Evolutionary conservation across 2,329 filamentous ascomycete genomes (phyloP), one percentile per base, ranked within the genome.

Genomic region (Aspergillus brasiliensis): DNA sequence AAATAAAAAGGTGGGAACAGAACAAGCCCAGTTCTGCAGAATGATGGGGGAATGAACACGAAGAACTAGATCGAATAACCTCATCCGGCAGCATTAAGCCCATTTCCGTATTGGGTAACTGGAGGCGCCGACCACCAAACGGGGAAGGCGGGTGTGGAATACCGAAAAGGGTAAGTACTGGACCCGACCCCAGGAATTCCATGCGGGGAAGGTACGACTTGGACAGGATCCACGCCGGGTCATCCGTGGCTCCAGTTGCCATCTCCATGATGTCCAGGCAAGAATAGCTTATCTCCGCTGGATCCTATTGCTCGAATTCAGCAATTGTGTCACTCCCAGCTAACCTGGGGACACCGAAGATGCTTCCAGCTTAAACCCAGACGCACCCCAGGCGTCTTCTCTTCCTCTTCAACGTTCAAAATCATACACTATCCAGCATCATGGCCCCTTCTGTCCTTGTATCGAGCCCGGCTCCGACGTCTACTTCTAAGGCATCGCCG

Each of bases 61-160:
- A 15, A 10, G 31, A 34, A 13, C 4, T 15, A 7, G 46, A 17
- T 31, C n/a, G 10, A 17, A 25, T 58, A n/a, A 37, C 42, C 51
- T 27, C 17, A 53, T 54, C 34, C 17, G 59, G 42, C 19, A 56
- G 52, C 17, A 38, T 27, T 23, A 46, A 48, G 47, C 52, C n/a
- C 21, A 56, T 65, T 65, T n/a, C 65, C 58, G 3, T 25, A 66
- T 59, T 40, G 15, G 61, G 65, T 34, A 66, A 51, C 6, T 49
- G 31, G 57, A 63, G 61, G 65, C 65, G 63, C 61, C 57, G 46
- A 28, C 19, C 17, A 27, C 63, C 25, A 15, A 25, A 62, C 48
- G 34, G 49, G 62, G 57, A 31, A 62, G n/a, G n/a, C 44, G 37
- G 37, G 8, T 25, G 11, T 34, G 31, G 31, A 15, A 34, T 34